phyloP scores from a whole-genome alignment of 140 eudicot species.

The Senecio squalidus region DNA sequence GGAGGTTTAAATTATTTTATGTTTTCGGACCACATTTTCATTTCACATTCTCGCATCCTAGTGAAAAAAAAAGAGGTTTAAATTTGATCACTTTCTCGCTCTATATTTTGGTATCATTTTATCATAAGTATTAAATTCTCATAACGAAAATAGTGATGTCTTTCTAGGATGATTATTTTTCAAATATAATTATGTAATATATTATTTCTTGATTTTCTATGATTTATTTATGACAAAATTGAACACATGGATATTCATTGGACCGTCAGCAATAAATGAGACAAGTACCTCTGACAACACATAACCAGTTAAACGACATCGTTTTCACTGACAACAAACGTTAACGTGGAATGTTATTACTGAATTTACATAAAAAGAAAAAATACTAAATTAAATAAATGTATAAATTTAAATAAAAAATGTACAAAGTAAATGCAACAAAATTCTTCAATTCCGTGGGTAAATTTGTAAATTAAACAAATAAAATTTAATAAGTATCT shows the following conservation, averaged over 20 bases:
- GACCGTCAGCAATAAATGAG: conserved; percentile 23
- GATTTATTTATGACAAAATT: too few relatives aligned
- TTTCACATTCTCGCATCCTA: too few relatives aligned
- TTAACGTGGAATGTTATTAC: conserved; percentile 6
- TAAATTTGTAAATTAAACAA: not conserved
- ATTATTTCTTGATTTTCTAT: too few relatives aligned
- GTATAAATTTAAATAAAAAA: conserved; percentile 10
- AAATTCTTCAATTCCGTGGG: conserved; percentile 10
- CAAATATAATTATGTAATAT: too few relatives aligned
- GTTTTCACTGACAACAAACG: conserved; percentile 6
- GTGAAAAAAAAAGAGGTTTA: too few relatives aligned
- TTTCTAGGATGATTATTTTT: too few relatives aligned
- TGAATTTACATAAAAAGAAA: not conserved
- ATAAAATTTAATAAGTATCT: conserved; percentile 5
- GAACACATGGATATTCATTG: conserved; percentile 23
- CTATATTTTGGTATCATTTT: too few relatives aligned
- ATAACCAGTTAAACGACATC: conserved; percentile 9
- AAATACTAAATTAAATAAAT: not conserved
- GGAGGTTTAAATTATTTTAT: too few relatives aligned
- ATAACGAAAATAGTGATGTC: too few relatives aligned
- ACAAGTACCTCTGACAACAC: conserved; percentile 16
- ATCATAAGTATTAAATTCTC: too few relatives aligned
- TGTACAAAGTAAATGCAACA: conserved; percentile 21
- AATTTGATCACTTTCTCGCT: too few relatives aligned
- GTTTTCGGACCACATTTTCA: too few relatives aligned